phyloP scores from a whole-genome alignment of 371 early-diverging fungal genomes.

The Dichotomocladium elegans region DNA sequence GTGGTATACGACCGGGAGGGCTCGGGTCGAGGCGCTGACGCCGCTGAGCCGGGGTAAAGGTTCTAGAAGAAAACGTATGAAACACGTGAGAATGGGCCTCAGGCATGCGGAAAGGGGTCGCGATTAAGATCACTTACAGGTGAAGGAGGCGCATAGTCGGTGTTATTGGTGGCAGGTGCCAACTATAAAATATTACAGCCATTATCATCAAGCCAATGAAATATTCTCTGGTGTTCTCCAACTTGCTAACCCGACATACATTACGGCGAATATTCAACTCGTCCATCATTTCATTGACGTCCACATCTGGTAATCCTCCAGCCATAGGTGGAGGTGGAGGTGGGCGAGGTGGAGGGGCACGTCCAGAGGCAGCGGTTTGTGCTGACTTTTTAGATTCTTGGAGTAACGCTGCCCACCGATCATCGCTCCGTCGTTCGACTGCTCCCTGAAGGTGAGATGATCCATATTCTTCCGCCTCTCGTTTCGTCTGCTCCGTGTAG shows the following conservation, averaged over 20 bases:
- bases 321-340: constrained; percentile 20
- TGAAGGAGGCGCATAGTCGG: constrained; percentile 17
- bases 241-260: not conserved
- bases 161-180: not conserved
- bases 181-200: not conserved
- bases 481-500: constrained; percentile 78
- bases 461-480: constrained; percentile 49
- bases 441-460: constrained; percentile 25
- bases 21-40: constrained; percentile 26
- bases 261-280: constrained; percentile 11
- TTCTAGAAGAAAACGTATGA: too few relatives aligned
- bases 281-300: constrained; percentile 23
- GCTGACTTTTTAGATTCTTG: constrained; percentile 10
- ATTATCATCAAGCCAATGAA: not conserved
- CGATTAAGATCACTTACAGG: too few relatives aligned
- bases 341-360: constrained; percentile 17
- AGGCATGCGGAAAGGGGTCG: too few relatives aligned
- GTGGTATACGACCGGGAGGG: constrained; percentile 23
- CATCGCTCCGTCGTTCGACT: constrained; percentile 42
- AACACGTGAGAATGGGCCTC: too few relatives aligned
- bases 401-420: constrained; percentile 46
- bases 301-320: constrained; percentile 12
- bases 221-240: not conserved
- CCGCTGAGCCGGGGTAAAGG: not conserved
- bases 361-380: not conserved